Conservation (phyloP, 208 protist species). For the Giardia duodenalis region DNA sequence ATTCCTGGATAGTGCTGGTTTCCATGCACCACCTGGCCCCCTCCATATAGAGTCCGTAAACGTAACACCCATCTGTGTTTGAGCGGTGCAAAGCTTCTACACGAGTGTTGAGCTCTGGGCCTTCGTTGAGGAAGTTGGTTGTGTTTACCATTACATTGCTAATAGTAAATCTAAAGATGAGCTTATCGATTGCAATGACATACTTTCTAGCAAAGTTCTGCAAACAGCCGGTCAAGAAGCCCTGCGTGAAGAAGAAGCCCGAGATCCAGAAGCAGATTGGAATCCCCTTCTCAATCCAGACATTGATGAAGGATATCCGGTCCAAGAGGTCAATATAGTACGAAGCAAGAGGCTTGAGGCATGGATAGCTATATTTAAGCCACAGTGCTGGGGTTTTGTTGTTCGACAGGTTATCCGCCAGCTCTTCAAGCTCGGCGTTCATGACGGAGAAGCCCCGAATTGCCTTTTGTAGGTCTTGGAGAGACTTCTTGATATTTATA, state of each 20-base stretch:
- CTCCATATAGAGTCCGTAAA: constrained; percentile 79
- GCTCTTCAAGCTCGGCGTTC: constrained; percentile 76
- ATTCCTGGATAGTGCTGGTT: constrained; percentile 51
- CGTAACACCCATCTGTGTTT: constrained; percentile 63
- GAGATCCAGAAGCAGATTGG: constrained; percentile 88
- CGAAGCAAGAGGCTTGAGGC: constrained; percentile 73
- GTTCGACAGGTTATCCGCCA: constrained; percentile 69
- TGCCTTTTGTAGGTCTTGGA: constrained; percentile 78
- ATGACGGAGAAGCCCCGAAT: constrained; percentile 84
- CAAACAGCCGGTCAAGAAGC: constrained; percentile 83
- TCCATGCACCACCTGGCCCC: constrained; percentile 54
- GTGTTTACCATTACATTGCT: constrained; percentile 36
- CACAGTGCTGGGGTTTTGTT: constrained; percentile 72
- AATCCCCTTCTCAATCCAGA: constrained; percentile 75
- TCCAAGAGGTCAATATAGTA: constrained; percentile 81
- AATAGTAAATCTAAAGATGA: constrained; percentile 68
- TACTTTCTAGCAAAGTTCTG: constrained; percentile 67
- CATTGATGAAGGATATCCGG: constrained; percentile 70
- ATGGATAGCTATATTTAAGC: constrained; percentile 51
- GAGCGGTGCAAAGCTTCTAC: neutral
- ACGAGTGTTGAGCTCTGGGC: neutral
- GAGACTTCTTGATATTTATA: constrained; percentile 60
- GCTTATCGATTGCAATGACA: constrained; percentile 46
- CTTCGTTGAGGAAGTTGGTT: neutral
- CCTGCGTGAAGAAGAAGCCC: constrained; percentile 86